Percentiles rank a stretch among this genome's conserved stretches.
Conservation (phyloP, 169 alveolate genomes). For the Cryptosporidium meleagridis region DNA sequence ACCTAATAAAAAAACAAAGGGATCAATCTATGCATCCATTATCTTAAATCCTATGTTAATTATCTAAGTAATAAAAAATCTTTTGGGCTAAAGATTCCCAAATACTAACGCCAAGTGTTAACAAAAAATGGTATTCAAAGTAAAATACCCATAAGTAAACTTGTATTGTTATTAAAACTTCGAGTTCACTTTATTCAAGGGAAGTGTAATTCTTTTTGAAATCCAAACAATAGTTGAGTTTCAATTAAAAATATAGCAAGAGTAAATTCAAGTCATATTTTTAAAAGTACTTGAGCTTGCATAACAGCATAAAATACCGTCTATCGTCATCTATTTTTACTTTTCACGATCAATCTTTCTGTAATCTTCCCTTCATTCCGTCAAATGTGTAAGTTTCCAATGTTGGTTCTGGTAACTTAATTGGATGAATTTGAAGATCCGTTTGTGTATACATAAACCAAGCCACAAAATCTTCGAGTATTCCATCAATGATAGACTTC, state of each 20-base stretch:
- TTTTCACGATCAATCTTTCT: background rate
- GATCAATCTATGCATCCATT: background rate
- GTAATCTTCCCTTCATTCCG: slow-evolving; percentile 39
- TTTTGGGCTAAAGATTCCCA: background rate
- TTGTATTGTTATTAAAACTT: background rate
- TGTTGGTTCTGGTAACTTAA: slow-evolving; percentile 37
- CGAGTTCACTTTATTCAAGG: background rate
- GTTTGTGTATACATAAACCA: slow-evolving; percentile 73
- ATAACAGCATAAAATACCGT: background rate
- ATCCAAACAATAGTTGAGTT: slow-evolving; percentile 60
- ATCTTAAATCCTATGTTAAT: background rate
- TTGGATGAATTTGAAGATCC: slow-evolving; percentile 46
- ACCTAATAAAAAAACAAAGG: background rate
- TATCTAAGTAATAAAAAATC: background rate
- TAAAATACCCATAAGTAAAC: slow-evolving; percentile 4
- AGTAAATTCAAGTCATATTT: slow-evolving; percentile 29
- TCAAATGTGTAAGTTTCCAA: slow-evolving; percentile 52
- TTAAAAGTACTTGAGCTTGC: slow-evolving; percentile 40
- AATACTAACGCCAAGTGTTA: background rate
- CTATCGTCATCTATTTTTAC: background rate
- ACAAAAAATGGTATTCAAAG: background rate
- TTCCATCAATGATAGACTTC: slow-evolving; percentile 20
- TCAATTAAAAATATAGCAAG: slow-evolving; percentile 33
- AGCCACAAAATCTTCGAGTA: slow-evolving; percentile 37
- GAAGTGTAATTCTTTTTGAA: slow-evolving; percentile 23